Evolutionary conservation across 78 protist genomes (phyloP), one percentile per base, ranked within the genome.

Genomic region (Ministeria vibrans): DNA sequence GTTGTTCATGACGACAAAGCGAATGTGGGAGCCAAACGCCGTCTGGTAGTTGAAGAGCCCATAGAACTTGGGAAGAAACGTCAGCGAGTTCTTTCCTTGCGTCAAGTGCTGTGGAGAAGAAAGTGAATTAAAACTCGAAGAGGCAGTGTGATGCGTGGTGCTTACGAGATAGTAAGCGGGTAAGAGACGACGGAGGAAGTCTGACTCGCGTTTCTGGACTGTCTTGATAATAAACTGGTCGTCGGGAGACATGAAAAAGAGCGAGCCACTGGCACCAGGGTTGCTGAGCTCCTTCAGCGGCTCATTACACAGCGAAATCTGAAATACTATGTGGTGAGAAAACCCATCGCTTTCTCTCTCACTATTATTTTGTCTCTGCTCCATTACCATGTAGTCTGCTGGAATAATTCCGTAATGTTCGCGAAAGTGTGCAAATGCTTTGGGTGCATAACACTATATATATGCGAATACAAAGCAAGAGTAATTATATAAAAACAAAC

Each of bases 1-100:
- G 71, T 95, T 94, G 61, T 82, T 81, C 97, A 95, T 96, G 36
- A 95, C 90, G 28, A 96, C 45, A 36, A 95, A 89, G 32, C 91
- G 38, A n/a, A 93, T 87, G 36, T 91, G 86, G 45, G 83, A 59
- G 25, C 91, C 91, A 28, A 61, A 11, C 34, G 28, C 38, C n/a
- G 86, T 78, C 66, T 87, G 78, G 25, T 91, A 85, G 32, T 90
- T 11, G 69, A 82, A 91, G 23, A 88, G 91, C 9, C 96, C 98
- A 74, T 79, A 92, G 87, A 93, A 94, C 36, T 92, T 80, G 13
- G 94, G 81, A 18, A 96, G 83, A n/a, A 78, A 73, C 42, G 82
- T 78, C 42, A 78, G 75, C 27, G 82, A 66, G 36, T 90, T 77
- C 34, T 90, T 90, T 87, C 92, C 87, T 34, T 86, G 76, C 49